Conservation (phyloP, 2,329 filamentous ascomycete species). For the Alternaria metachromatica region DNA sequence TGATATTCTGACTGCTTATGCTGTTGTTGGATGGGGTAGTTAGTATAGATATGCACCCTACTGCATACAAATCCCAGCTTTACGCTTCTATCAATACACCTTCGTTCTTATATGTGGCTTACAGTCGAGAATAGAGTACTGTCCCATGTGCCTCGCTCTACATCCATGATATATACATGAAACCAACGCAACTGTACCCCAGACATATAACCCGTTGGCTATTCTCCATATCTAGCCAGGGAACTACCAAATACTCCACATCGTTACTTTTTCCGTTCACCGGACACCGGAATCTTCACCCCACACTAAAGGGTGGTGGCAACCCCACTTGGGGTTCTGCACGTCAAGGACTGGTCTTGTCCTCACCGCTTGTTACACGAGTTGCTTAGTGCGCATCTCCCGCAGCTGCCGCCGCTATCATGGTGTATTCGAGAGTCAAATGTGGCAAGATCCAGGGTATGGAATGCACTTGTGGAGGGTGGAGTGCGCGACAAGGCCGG, state of each 20-base stretch:
- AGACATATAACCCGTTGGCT: neutral
- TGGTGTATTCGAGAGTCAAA: neutral
- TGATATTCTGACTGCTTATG: neutral
- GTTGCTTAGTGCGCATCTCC: constrained; percentile 9
- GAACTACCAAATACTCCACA: neutral
- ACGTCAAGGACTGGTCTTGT: constrained; percentile 1
- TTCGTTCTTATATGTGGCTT: neutral
- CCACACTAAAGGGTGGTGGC: constrained; percentile 6
- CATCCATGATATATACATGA: neutral
- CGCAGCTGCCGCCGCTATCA: constrained; percentile 2
- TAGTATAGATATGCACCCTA: neutral
- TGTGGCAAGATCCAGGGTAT: neutral
- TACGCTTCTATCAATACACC: neutral
- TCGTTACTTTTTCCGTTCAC: neutral
- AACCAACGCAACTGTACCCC: neutral
- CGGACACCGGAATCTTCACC: constrained; percentile 9
- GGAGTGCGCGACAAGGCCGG: neutral
- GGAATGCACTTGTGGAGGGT: neutral
- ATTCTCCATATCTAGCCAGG: neutral
- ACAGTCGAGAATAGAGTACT: neutral
- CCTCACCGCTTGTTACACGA: constrained; percentile 15
- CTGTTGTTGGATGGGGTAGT: neutral
- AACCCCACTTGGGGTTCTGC: neutral
- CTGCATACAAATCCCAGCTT: neutral
- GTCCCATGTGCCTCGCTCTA: neutral